phyloP scores from a whole-genome alignment of 345 rosid genomes.

The Eucalyptus erythrocorys region DNA sequence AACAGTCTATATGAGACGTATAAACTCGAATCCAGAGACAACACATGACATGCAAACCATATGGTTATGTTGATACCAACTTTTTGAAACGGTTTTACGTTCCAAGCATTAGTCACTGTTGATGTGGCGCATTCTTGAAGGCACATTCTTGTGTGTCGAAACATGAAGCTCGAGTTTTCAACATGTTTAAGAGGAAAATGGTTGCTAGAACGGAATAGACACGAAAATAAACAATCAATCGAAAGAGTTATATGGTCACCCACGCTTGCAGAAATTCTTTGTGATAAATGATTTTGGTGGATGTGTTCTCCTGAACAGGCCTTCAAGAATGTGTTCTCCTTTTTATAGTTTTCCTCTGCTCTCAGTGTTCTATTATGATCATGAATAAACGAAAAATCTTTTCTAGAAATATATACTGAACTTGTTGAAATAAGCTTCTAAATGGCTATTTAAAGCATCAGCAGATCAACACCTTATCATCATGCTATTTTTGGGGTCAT shows the following conservation, averaged over 20 bases:
- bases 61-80: not conserved
- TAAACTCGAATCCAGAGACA: not conserved
- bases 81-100: not conserved
- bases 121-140: not conserved
- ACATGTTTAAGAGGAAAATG: not conserved
- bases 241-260: not conserved
- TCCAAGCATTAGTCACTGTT: not conserved
- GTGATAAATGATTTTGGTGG: not conserved
- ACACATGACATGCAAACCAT: not conserved
- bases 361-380: not conserved
- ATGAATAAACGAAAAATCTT: not conserved
- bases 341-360: not conserved
- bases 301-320: not conserved
- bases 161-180: not conserved
- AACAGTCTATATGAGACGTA: not conserved
- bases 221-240: not conserved
- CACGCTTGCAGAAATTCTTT: not conserved
- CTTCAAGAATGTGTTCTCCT: not conserved
- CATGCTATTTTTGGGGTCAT: not conserved
- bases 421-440: not conserved
- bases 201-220: not conserved
- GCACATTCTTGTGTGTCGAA: not conserved
- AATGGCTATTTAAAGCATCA: not conserved
- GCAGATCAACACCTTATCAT: not conserved
- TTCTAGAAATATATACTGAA: not conserved